Base-by-base conservation (phyloP, 2,329 filamentous ascomycete species). In the Stemphylium lycopersici region DNA sequence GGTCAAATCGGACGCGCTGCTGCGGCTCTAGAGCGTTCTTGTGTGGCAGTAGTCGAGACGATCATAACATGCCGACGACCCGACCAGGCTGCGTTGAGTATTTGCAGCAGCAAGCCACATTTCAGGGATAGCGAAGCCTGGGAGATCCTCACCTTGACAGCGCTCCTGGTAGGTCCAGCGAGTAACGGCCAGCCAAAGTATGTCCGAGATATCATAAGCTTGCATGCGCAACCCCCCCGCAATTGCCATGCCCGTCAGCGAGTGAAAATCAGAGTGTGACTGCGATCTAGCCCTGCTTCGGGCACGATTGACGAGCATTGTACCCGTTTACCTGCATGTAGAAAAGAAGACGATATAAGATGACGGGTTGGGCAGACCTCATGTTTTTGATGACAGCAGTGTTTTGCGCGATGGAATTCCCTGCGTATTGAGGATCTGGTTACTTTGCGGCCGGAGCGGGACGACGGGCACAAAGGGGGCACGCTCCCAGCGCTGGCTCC, bases 401-500 rank as follows among this genome's bases (percentile, higher is more conserved):
- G 38, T 38, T 44, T 4, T 34, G 44, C 40, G 24, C 44, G 10
- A 34, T 26, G 38, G 22, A 33, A 37, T 48, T 53, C 44, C 45
- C 42, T 55, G 51, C 55, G 46, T 50, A n/a, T 31, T 52, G 34
- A 45, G 52, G 52, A 58, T 59, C 58, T 62, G 62, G 61, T 64
- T 63, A 47, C 61, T 59, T 59, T 59, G 61, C 65, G 70, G 68
- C 56, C 65, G 69, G 70, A 62, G 62, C 66, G 68, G 69, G 68
- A 68, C 45, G 54, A 63, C 63, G 65, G 63, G 58, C 55, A 66
- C 53, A 66, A 64, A 64, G 54, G 41, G 50, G 62, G 69, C 70
- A 73, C 69, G 69, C 65, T 66, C 69, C 69, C 55, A 59, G 61
- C 51, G 48, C 52, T 72, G 69, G 68, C 67, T 68, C 62, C 61